A percentile compares a stretch with the other conserved stretches of the same genome.
Conservation (phyloP, 177 flowering plant species). For the Vitis hybrid region DNA sequence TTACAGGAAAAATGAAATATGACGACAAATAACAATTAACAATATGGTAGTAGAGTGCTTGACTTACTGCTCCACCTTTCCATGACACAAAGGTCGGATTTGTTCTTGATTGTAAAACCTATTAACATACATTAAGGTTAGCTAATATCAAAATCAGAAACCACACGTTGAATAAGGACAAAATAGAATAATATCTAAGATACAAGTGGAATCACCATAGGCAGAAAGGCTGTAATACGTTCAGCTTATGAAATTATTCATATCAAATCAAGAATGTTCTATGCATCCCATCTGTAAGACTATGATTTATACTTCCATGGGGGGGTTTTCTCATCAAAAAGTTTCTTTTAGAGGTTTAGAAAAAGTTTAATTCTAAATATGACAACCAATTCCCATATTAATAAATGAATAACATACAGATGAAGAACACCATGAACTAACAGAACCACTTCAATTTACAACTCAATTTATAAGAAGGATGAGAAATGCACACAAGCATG, state of each 20-base stretch:
- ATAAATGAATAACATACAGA: no score
- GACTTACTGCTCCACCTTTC: slow-evolving; percentile 97
- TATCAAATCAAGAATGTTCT: not conserved
- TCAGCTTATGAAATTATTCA: not conserved
- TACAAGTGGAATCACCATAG: not conserved
- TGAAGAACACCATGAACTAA: no score
- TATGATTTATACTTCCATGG: not conserved
- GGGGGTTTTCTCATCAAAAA: not conserved
- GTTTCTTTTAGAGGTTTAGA: no score
- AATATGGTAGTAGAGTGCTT: not conserved
- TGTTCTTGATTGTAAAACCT: slow-evolving; percentile 84
- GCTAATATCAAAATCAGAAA: not conserved
- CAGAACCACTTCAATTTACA: no score
- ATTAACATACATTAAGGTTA: slow-evolving; percentile 9
- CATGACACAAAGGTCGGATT: slow-evolving; percentile 71
- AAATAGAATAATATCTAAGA: not conserved
- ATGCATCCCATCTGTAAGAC: not conserved
- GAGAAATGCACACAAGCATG: no score
- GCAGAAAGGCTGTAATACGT: not conserved
- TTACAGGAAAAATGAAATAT: not conserved
- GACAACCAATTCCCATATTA: no score
- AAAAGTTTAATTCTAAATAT: no score
- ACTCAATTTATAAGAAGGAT: no score
- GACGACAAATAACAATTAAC: not conserved
- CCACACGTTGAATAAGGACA: not conserved